Conservation (phyloP, 768 basidiomycete genomes). For the Rubroboletus pulcherrimus region DNA sequence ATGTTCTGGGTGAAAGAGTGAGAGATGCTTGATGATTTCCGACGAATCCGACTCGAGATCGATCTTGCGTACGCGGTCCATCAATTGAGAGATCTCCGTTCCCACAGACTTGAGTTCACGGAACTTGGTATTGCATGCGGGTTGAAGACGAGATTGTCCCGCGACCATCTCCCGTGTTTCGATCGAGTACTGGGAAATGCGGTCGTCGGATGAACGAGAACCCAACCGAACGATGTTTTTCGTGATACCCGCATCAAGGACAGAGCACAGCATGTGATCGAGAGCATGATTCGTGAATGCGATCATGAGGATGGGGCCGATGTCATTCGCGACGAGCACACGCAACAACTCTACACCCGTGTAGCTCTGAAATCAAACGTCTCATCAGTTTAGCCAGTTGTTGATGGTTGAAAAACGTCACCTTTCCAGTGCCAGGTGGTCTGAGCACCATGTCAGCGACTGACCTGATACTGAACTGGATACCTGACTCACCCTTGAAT, state of each 20-base stretch:
- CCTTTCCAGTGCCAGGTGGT: slow-evolving; percentile 80
- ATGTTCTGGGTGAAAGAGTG: slow-evolving; percentile 47
- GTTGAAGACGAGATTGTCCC: slow-evolving; percentile 39
- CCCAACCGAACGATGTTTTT: slow-evolving; percentile 64
- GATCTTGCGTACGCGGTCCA: slow-evolving; percentile 38
- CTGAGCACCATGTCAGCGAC: slow-evolving; percentile 29
- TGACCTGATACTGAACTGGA: neutral
- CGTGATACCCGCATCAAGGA: slow-evolving; percentile 65
- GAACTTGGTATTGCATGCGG: slow-evolving; percentile 32
- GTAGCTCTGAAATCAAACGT: slow-evolving; percentile 42
- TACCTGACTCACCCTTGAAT: slow-evolving; percentile 61
- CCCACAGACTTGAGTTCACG: slow-evolving; percentile 43
- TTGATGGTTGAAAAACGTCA: slow-evolving; percentile 15
- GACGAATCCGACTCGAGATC: slow-evolving; percentile 33
- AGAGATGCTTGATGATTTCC: slow-evolving; percentile 41
- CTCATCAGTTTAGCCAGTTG: neutral
- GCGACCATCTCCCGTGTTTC: slow-evolving; percentile 51
- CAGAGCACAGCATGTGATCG: slow-evolving; percentile 64
- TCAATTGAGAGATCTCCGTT: slow-evolving; percentile 42
- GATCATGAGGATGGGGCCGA: slow-evolving; percentile 53
- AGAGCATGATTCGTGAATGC: slow-evolving; percentile 80
- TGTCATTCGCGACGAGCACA: slow-evolving; percentile 51
- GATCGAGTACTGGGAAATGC: slow-evolving; percentile 57
- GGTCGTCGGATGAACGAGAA: slow-evolving; percentile 56
- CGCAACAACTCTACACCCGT: slow-evolving; percentile 69